Evolutionary conservation across 2,329 filamentous ascomycete species (phyloP), one percentile per base, ranked within the genome.

Genomic region (Apiospora arundinis): DNA sequence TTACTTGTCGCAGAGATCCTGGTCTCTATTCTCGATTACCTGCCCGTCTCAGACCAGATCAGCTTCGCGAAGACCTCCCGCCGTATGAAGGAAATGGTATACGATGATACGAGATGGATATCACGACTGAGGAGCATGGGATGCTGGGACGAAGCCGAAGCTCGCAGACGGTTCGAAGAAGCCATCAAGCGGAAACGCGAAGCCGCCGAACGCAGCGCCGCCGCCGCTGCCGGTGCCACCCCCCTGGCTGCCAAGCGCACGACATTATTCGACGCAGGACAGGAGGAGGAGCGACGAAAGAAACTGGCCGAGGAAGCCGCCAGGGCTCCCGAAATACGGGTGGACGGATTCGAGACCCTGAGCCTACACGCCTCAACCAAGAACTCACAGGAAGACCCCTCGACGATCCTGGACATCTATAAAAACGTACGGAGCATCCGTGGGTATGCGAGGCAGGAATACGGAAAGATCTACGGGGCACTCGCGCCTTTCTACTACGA

Each of bases 101-200:
- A 98, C 82, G 96, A 99, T 81, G 96, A 99, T 81, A 94, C 95
- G 68, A 89, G 95, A 84, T 99, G 96, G 96, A 93, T 98, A 49
- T 91, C 93, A 74, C 89, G 93, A 74, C 83, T 99, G 70, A 93
- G 93, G 80, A 91, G 88, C 72, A 97, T 99, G 91, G 93, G 92
- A 1, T 92, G 93, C 75, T 99, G 96, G 96, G 92, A 97, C 78
- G 96, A 99, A 80, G 82, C 85, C 4, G 95, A 97, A 80, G 96
- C 96, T 5, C 89, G 95, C 73, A 91, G 89, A 75, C 86, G 93
- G 69, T 93, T 94, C 69, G 95, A 98, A 73, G 92, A 95, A 32
- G 87, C 89, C 9, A 87, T 92, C 77, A 84, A 85, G 74, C 84
- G 84, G 76, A 88, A 89, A 78, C 85, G 90, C 28, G 92, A 94